These are phyloP conservation scores for Hyaloperonospora arabidopsidis DNA, from an alignment of 352 stramenopile species.

Conservation along the genomic window DNA sequence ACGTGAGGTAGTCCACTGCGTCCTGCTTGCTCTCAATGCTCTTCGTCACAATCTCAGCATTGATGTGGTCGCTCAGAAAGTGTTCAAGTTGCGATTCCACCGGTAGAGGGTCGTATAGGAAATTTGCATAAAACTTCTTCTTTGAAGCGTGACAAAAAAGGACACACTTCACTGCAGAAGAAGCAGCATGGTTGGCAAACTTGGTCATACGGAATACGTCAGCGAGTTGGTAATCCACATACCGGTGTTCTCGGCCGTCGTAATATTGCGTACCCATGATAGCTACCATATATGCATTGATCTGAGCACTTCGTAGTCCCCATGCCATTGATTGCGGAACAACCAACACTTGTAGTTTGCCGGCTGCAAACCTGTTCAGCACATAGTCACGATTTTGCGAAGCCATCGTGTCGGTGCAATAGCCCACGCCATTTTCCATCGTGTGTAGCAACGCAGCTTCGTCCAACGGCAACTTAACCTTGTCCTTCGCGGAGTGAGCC, in stretches of 20 bases:
- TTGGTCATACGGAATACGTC: constrained; percentile 98
- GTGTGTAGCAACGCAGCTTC: constrained; percentile 93
- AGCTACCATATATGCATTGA: constrained; percentile 89
- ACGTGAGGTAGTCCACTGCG: constrained; percentile 98
- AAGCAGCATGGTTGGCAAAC: constrained; percentile 47
- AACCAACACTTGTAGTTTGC: constrained; percentile 90
- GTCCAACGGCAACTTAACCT: constrained; percentile 46
- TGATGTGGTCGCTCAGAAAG: constrained; percentile 97
- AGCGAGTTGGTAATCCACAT: constrained; percentile 95
- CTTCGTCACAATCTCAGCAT: constrained; percentile 98
- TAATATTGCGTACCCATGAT: constrained; percentile 98
- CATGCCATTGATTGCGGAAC: constrained; percentile 92
- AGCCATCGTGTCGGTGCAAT: constrained; percentile 91
- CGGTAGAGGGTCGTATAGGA: constrained; percentile 98
- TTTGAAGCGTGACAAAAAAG: constrained; percentile 96
- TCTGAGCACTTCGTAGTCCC: constrained; percentile 65
- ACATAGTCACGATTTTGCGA: constrained; percentile 88
- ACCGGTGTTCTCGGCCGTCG: constrained; percentile 92
- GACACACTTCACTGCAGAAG: constrained; percentile 85
- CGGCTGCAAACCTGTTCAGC: constrained; percentile 78
- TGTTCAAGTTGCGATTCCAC: constrained; percentile 98
- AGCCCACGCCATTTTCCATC: constrained; percentile 91
- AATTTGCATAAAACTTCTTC: constrained; percentile 97
- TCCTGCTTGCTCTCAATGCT: constrained; percentile 99
- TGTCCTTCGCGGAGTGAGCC: constrained; percentile 22